Percentiles rank a stretch among this genome's conserved stretches.
Conservation (phyloP, 164 flowering plant genomes). For the Magnolia changhungtana region DNA sequence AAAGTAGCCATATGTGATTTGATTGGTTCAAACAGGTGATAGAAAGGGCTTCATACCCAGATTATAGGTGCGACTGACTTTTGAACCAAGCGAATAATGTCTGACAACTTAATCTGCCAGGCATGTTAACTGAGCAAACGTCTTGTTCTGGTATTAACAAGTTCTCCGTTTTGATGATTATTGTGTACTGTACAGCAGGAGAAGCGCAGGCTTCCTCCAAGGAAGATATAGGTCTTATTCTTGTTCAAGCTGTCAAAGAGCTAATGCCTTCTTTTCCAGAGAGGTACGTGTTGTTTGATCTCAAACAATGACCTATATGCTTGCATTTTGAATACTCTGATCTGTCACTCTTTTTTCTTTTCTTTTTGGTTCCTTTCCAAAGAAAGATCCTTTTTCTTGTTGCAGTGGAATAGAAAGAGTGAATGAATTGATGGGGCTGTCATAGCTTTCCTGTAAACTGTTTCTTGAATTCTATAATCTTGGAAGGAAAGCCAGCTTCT, state of each 20-base stretch:
- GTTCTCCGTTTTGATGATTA: neutral
- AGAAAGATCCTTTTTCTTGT: neutral
- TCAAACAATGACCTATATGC: neutral
- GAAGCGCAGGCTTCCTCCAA: constrained; percentile 4
- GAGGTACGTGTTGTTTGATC: constrained; percentile 8
- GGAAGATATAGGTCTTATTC: constrained; percentile 9
- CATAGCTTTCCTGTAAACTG: neutral
- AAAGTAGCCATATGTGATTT: no score
- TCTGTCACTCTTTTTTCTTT: neutral
- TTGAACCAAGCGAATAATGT: no score
- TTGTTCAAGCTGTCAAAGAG: constrained; percentile 19
- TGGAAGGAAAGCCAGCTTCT: neutral
- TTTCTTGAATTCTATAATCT: no score
- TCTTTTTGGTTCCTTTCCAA: neutral
- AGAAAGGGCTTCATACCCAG: neutral
- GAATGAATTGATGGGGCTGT: constrained; percentile 16
- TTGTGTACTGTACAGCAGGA: constrained; percentile 3
- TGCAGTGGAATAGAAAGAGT: constrained; percentile 15
- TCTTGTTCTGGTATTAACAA: neutral
- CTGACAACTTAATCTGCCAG: neutral
- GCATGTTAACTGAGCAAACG: neutral
- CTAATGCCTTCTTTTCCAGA: constrained; percentile 18
- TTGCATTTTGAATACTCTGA: neutral
- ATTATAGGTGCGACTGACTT: no score
- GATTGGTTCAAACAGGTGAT: neutral